Evolutionary conservation across 2,329 filamentous ascomycete genomes (phyloP).

Genomic region (Fusarium irregulare): DNA sequence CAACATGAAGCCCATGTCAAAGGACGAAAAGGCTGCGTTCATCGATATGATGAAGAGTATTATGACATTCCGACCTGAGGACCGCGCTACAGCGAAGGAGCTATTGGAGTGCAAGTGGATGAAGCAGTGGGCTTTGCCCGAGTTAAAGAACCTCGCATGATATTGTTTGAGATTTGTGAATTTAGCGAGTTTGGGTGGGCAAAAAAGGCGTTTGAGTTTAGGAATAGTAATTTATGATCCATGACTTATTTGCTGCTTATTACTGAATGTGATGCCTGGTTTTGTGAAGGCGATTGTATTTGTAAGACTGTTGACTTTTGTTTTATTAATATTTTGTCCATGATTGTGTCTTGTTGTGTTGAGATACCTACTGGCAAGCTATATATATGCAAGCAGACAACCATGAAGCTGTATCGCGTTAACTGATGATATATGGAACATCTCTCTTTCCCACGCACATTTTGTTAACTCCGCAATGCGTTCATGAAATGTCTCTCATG

Average conservation of each 20-base stretch:
- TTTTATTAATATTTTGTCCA: neutral
- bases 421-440: too few species aligned
- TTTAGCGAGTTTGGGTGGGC: conserved; percentile 28
- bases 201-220: conserved; percentile 11
- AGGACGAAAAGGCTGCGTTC: conserved; percentile 35
- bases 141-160: conserved; percentile 25
- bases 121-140: conserved; percentile 38
- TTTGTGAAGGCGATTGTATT: too few species aligned
- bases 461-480: too few species aligned
- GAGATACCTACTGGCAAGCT: neutral
- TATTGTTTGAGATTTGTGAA: conserved; percentile 9
- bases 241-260: neutral
- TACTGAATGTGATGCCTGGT: neutral
- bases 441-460: too few species aligned
- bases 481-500: too few species aligned
- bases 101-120: conserved; percentile 35
- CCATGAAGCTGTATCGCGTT: neutral
- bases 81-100: conserved; percentile 25
- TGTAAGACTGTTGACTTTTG: neutral
- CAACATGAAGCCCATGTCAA: conserved; percentile 26
- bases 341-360: neutral
- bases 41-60: conserved; percentile 40
- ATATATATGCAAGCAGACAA: neutral
- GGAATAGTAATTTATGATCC: conserved; percentile 8
- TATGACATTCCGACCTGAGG: conserved; percentile 33